phyloP scores from a whole-genome alignment of 306 rosid species.

The Pterocarpus santalinus region DNA sequence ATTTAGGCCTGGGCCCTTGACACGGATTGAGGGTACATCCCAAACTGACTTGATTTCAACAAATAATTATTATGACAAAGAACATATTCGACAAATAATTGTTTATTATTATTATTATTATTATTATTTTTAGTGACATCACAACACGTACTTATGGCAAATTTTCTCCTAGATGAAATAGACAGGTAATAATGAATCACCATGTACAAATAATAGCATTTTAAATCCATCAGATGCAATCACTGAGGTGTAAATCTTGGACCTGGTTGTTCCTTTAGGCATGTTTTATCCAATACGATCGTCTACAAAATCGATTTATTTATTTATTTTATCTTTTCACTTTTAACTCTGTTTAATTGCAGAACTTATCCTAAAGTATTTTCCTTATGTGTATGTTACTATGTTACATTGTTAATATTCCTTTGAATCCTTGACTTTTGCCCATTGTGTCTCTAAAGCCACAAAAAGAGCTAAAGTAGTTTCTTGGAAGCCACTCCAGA shows the following conservation, averaged over 20 bases:
- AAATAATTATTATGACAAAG: conserved; percentile 12
- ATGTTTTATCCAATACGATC: not conserved
- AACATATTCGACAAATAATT: not conserved
- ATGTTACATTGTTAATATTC: not conserved
- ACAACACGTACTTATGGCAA: not conserved
- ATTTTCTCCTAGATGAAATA: not conserved
- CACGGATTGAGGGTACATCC: conserved; percentile 21
- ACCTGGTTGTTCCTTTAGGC: not conserved
- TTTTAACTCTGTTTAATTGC: not conserved
- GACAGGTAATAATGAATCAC: not conserved
- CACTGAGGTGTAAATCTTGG: conserved; percentile 34
- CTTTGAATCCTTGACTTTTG: conserved; percentile 41
- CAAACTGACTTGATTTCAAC: conserved; percentile 2
- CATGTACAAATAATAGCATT: conserved; percentile 16
- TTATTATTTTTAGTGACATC: conserved; percentile 16
- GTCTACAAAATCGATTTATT: not conserved
- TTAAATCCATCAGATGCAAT: not conserved
- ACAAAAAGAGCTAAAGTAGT: conserved; percentile 58
- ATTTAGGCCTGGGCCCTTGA: conserved; percentile 26
- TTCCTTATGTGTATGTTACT: not conserved
- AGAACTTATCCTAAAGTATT: not conserved
- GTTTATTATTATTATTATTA: not conserved
- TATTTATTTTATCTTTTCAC: not conserved
- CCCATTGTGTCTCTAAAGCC: conserved; percentile 31
- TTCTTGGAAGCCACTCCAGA: conserved; percentile 87